A percentile compares a stretch with the other conserved stretches of the same genome.
phyloP scores from a whole-genome alignment of 75 land plant species.

The Sequoia sempervirens region DNA sequence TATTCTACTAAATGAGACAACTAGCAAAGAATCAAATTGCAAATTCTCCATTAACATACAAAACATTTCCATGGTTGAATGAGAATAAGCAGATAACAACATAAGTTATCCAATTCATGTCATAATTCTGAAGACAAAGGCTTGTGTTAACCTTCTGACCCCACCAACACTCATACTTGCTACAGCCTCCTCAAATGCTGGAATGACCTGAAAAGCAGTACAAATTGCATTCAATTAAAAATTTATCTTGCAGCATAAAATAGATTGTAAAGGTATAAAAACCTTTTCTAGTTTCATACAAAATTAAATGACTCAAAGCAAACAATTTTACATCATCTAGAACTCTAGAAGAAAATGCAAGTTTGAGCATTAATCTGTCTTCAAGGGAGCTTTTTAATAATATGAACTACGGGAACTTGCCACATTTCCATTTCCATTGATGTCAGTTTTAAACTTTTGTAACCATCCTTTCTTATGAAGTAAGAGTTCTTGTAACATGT shows the following conservation, averaged over 20 bases:
- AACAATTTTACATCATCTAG: not conserved
- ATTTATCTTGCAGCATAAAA: not conserved
- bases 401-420: not conserved
- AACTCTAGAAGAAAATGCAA: not conserved
- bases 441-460: not conserved
- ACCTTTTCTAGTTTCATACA: not conserved
- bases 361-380: not conserved
- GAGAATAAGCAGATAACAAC: not conserved
- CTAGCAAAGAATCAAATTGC: not conserved
- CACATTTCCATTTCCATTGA: not conserved
- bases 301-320: not conserved
- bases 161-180: conserved; percentile 79
- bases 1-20: not conserved
- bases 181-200: conserved; percentile 95
- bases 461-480: not conserved
- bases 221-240: not conserved
- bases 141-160: conserved; percentile 54
- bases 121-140: not conserved
- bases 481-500: not conserved
- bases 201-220: conserved; percentile 63
- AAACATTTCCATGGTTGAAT: not conserved
- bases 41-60: not conserved
- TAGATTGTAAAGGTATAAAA: not conserved
- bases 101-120: not conserved
- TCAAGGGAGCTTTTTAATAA: not conserved